A percentile compares a stretch with the other conserved stretches of the same genome.
Conservation (phyloP, 352 stramenopile species). For the Saprolegnia diclina region DNA sequence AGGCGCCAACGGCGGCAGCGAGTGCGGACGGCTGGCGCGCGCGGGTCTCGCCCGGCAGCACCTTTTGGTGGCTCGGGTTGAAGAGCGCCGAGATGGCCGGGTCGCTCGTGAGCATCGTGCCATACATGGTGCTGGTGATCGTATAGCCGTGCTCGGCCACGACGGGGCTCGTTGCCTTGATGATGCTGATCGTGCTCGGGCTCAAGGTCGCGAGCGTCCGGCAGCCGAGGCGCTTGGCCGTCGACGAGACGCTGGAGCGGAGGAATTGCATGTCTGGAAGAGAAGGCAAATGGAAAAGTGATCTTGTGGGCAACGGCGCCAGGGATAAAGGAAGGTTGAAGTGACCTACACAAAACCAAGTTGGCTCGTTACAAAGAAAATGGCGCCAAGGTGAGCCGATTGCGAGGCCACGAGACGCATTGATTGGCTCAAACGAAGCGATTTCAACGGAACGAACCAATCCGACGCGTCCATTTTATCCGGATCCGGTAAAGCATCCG, state of each 20-base stretch:
- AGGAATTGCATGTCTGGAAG: background rate
- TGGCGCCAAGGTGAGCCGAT: background rate
- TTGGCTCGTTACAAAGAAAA: background rate
- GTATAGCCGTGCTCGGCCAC: conserved; percentile 50
- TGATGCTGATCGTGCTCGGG: conserved; percentile 41
- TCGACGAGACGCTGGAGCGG: background rate
- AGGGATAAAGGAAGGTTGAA: too few relatives aligned
- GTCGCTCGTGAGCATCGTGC: conserved; percentile 56
- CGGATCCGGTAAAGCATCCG: background rate
- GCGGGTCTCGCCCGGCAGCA: conserved; percentile 35
- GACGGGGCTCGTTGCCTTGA: conserved; percentile 59
- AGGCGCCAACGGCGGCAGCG: conserved; percentile 50
- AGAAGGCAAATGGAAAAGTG: background rate
- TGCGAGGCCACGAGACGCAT: background rate
- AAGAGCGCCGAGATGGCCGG: conserved; percentile 60
- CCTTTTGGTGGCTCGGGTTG: conserved; percentile 60
- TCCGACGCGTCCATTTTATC: background rate
- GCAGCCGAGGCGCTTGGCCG: background rate
- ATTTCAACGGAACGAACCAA: background rate
- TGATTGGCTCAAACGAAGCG: background rate
- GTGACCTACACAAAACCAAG: too few relatives aligned
- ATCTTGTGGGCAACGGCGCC: background rate
- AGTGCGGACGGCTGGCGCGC: conserved; percentile 47
- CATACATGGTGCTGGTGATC: conserved; percentile 69
- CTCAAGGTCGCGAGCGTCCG: conserved; percentile 34